A percentile compares a stretch with the other conserved stretches of the same genome.
phyloP scores from a whole-genome alignment of 176 grass and related monocot genomes.

The Chloris gayana region DNA sequence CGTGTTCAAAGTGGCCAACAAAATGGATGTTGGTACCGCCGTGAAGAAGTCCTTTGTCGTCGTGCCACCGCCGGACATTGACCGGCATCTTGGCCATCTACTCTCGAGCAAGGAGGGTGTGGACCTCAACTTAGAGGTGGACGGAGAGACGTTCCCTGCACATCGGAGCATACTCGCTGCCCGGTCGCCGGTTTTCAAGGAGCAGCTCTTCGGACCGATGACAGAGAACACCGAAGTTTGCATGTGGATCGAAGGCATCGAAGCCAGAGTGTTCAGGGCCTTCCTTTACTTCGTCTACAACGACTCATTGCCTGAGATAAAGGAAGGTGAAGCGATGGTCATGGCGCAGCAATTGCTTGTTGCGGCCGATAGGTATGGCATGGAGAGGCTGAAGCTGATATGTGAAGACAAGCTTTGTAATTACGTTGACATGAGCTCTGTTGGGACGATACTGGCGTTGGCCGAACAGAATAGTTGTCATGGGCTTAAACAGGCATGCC shows the following conservation, averaged over 20 bases:
- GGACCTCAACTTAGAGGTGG: constrained; percentile 2
- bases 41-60: background rate
- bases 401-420: constrained; percentile 30
- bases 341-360: constrained; percentile 42
- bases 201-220: background rate
- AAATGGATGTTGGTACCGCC: too few relatives aligned
- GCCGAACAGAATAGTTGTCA: background rate
- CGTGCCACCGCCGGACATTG: constrained; percentile 21
- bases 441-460: background rate
- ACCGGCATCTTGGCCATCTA: background rate
- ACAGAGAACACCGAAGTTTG: background rate
- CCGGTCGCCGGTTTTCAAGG: constrained; percentile 21
- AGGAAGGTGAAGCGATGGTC: background rate
- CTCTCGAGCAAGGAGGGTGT: background rate
- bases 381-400: constrained; percentile 38
- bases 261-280: constrained; percentile 23
- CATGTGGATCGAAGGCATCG: background rate
- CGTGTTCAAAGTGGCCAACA: background rate
- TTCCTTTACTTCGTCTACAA: constrained; percentile 51
- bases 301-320: constrained; percentile 24
- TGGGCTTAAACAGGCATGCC: constrained; percentile 41
- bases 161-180: constrained; percentile 33
- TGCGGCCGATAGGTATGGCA: constrained; percentile 34
- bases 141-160: background rate
- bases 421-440: background rate